Percentiles rank a stretch among this genome's conserved stretches.
Conservation (phyloP, 768 basidiomycete genomes). For the Rhodotorula diobovata region DNA sequence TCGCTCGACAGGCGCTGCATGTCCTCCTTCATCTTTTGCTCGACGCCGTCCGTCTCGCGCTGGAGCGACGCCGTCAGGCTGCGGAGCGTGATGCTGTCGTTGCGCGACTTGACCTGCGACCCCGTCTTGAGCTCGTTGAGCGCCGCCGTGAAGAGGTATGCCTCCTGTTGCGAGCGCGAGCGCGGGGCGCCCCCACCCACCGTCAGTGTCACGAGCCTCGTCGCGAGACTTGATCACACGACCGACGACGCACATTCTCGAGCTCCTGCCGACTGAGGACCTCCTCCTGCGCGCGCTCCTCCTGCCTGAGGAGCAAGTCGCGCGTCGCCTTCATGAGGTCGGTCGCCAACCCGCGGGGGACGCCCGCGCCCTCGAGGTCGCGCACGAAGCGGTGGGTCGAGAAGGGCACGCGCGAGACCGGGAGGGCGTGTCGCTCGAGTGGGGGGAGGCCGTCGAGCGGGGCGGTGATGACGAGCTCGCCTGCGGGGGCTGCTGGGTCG, state of each 20-base stretch:
- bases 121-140: slow-evolving; percentile 84
- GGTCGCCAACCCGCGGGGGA: slow-evolving; percentile 40
- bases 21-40: slow-evolving; percentile 91
- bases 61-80: slow-evolving; percentile 69
- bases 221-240: neutral
- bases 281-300: slow-evolving; percentile 42
- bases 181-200: neutral
- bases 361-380: slow-evolving; percentile 45
- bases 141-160: slow-evolving; percentile 90
- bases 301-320: slow-evolving; percentile 44
- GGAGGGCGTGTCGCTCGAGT: slow-evolving; percentile 15
- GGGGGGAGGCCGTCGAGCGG: slow-evolving; percentile 23
- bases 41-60: slow-evolving; percentile 76
- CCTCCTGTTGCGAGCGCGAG: no score
- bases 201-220: neutral
- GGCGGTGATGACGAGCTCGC: slow-evolving; percentile 13
- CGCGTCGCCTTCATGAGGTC: slow-evolving; percentile 48
- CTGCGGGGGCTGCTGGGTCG: neutral
- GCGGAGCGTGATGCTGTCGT: slow-evolving; percentile 77
- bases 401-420: slow-evolving; percentile 45
- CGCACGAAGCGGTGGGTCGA: slow-evolving; percentile 50
- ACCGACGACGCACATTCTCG: slow-evolving; percentile 48
- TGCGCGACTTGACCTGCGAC: slow-evolving; percentile 71
- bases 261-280: slow-evolving; percentile 49
- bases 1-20: slow-evolving; percentile 84